Conservation (phyloP, 116 monocot genomes). For the Phalaenopsis hybrid region DNA sequence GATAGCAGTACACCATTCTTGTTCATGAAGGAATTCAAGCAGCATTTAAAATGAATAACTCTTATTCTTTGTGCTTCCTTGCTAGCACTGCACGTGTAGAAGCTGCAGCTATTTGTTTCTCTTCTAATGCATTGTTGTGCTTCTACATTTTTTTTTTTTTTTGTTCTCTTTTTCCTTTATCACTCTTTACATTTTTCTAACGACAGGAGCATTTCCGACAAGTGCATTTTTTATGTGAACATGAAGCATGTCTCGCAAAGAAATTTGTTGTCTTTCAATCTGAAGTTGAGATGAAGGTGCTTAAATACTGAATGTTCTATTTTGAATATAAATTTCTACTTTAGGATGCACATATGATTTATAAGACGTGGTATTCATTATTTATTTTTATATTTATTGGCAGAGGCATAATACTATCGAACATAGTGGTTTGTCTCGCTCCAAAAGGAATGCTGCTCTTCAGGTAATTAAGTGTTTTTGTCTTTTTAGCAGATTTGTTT, state of each 20-base stretch:
- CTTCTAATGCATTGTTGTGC: neutral
- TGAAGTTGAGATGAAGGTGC: conserved; percentile 91
- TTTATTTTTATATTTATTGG: conserved; percentile 7
- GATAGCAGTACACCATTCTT: neutral
- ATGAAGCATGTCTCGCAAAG: conserved; percentile 77
- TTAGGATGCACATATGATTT: neutral
- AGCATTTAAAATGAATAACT: neutral
- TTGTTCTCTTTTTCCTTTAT: neutral
- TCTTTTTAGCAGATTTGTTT: neutral
- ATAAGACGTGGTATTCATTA: neutral
- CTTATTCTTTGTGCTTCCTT: neutral
- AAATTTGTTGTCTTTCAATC: conserved; percentile 83
- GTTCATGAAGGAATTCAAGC: conserved; percentile 2
- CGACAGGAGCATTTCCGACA: conserved; percentile 81
- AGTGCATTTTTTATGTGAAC: conserved; percentile 90
- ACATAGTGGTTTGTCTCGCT: conserved; percentile 91
- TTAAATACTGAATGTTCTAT: neutral
- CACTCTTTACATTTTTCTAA: neutral
- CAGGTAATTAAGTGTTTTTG: conserved; percentile 35
- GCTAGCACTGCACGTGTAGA: neutral
- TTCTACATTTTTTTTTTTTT: neutral
- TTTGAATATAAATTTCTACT: neutral
- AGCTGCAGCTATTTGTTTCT: neutral
- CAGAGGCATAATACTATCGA: conserved; percentile 92
- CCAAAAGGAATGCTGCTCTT: conserved; percentile 93